phyloP scores from a whole-genome alignment of 148 eudicot genomes.

The Rheum nobile region DNA sequence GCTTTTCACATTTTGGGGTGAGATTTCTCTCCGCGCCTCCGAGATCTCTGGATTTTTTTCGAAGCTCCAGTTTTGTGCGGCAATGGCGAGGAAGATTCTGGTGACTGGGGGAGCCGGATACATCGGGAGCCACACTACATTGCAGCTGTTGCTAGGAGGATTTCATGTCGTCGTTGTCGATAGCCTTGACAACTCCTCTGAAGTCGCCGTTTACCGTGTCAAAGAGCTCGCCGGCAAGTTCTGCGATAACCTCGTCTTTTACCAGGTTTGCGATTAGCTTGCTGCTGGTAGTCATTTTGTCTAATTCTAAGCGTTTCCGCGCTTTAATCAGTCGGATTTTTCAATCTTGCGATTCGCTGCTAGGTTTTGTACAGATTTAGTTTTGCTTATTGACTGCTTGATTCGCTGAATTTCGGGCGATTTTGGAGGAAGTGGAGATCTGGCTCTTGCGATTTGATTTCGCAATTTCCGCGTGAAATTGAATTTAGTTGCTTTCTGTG shows the following conservation, averaged over 20 bases:
- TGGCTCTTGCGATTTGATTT: conserved; percentile 4
- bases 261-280: conserved; percentile 29
- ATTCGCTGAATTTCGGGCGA: not conserved
- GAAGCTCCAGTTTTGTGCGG: not conserved
- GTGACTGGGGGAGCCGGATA: conserved; percentile 98
- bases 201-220: conserved; percentile 56
- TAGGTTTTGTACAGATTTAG: not conserved
- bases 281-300: not conserved
- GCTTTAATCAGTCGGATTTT: not conserved
- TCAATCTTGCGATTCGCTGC: not conserved
- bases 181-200: conserved; percentile 79
- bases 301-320: not conserved
- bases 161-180: conserved; percentile 65
- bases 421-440: conserved; percentile 1
- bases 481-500: not conserved
- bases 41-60: conserved; percentile 16
- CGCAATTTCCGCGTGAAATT: not conserved
- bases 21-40: not conserved
- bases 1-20: not conserved
- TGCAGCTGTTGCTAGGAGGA: conserved; percentile 62
- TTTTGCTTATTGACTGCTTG: not conserved
- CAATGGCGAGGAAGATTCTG: conserved; percentile 42
- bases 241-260: conserved; percentile 50
- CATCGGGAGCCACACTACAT: conserved; percentile 83
- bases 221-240: conserved; percentile 55